Evolutionary conservation across 2,329 filamentous ascomycete genomes (phyloP).

Genomic region (Capronia epimyces): DNA sequence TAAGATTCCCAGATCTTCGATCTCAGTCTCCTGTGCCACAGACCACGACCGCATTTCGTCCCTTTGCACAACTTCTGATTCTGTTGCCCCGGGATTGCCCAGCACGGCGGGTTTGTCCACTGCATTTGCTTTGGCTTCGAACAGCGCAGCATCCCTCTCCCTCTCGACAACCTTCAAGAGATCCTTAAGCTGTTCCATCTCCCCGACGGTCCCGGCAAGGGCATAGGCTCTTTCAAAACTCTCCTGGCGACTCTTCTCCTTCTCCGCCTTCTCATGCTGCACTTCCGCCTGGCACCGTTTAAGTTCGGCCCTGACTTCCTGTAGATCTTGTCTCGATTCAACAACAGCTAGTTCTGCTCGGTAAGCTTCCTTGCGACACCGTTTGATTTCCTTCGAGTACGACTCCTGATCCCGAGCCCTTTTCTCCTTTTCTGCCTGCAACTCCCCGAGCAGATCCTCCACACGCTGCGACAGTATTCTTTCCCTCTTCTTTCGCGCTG

Average conservation of each 20-base stretch:
- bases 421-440: slow-evolving; percentile 48
- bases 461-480: slow-evolving; percentile 42
- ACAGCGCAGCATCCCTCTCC: slow-evolving; percentile 31
- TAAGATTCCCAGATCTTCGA: background rate
- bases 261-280: slow-evolving; percentile 44
- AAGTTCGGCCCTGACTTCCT: slow-evolving; percentile 40
- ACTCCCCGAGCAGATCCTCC: slow-evolving; percentile 47
- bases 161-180: slow-evolving; percentile 38
- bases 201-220: slow-evolving; percentile 42
- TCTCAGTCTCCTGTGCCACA: background rate
- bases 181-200: slow-evolving; percentile 41
- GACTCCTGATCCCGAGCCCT: slow-evolving; percentile 44
- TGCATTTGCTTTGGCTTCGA: slow-evolving; percentile 12
- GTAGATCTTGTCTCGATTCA: slow-evolving; percentile 50
- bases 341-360: slow-evolving; percentile 51
- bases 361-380: slow-evolving; percentile 53
- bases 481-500: slow-evolving; percentile 41
- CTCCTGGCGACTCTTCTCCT: slow-evolving; percentile 44
- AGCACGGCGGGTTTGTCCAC: slow-evolving; percentile 2
- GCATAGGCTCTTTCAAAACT: slow-evolving; percentile 45
- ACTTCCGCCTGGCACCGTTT: slow-evolving; percentile 51
- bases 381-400: slow-evolving; percentile 54
- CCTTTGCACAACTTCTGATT: background rate
- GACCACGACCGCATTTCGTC: background rate
- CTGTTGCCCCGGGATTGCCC: slow-evolving; percentile 2